These are phyloP conservation scores for Cladophialophora immunda DNA, from an alignment of 2,329 filamentous ascomycete species.

Conservation along the genomic window DNA sequence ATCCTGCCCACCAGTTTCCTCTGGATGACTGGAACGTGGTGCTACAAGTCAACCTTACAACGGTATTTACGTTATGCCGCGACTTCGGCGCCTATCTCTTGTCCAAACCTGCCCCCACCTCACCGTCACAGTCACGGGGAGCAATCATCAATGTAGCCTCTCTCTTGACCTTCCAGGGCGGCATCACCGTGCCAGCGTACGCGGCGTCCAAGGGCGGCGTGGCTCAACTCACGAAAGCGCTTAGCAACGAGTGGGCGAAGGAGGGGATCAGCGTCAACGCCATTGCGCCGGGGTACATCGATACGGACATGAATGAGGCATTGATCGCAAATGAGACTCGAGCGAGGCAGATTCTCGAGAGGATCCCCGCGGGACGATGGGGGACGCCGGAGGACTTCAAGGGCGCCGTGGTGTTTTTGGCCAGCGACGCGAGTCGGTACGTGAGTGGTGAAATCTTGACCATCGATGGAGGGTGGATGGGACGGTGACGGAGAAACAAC, in stretches of 20 bases:
- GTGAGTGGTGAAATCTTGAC: constrained; percentile 59
- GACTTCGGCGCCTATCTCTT: constrained; percentile 85
- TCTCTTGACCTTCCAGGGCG: constrained; percentile 84
- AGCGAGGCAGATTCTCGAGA: constrained; percentile 75
- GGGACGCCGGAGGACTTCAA: constrained; percentile 67
- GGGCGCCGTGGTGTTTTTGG: constrained; percentile 60
- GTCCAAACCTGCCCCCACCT: constrained; percentile 52
- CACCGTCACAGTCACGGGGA: constrained; percentile 29
- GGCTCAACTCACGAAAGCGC: constrained; percentile 81
- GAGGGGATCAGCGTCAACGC: constrained; percentile 85
- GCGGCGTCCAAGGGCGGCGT: constrained; percentile 86
- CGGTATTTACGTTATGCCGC: constrained; percentile 80
- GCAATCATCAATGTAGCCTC: constrained; percentile 83
- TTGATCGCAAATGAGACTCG: constrained; percentile 76
- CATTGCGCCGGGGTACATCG: constrained; percentile 89
- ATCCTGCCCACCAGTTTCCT: constrained; percentile 78
- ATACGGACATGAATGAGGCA: constrained; percentile 92
- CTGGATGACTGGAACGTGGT: constrained; percentile 81
- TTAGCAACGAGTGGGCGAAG: constrained; percentile 86
- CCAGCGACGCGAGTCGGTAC: constrained; percentile 56
- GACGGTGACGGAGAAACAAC: constrained; percentile 24
- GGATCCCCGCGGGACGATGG: constrained; percentile 87
- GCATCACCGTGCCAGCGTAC: constrained; percentile 87
- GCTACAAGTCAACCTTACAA: constrained; percentile 84
- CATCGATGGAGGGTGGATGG: constrained; percentile 42